Base-by-base conservation (phyloP, 2,329 filamentous ascomycete genomes). In the Didymellaceae sp. region DNA sequence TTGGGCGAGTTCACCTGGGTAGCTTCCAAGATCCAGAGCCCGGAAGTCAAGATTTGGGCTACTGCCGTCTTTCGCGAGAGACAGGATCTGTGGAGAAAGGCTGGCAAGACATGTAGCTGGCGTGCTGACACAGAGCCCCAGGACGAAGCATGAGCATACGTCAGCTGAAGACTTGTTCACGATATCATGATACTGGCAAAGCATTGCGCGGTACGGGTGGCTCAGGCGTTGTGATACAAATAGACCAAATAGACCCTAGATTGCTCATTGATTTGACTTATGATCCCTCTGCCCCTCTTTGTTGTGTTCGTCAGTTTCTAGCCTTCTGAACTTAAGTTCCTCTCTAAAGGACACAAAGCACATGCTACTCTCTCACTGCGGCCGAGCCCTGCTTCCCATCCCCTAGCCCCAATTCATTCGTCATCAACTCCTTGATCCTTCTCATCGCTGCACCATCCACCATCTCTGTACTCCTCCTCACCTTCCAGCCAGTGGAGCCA, bases 1-100 rank as follows among this genome's bases (percentile, higher is more conserved):
- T 77, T 99, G 41, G 85, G 88, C 43, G 94, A 99, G 77, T 97
- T 99, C 62, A 83, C 85, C 0, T 87, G 88, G 68, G 94, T 97
- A 2, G 84, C 89, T 7, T 81, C 78, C 37, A 85, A 83, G 62
- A 87, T 97, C 60, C 80, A 82, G 45, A 79, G 95, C 58, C 83
- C 85, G 0, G 93, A 96, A 77, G 88, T 91, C 60, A 85, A 86
- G 76, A 82, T 78, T 10, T 97, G 93, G 93, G 88, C 87, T 0
- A 79, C 82, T 20, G 85, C 91, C 58, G 77, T 97, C 22, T 76
- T 97, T 58, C 77, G 79, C 62, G 93, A 97, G 78, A 81, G 92
- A 47, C 81, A 87, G 60, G 80, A 77, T 22, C 87, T 91, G 65
- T 96, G 91, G 90, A 79, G 77, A 22, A 70, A 47, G 6, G 49